Percentiles rank a stretch among this genome's conserved stretches.
Conservation (phyloP, 441 rosid genomes). For the Erysimum cheiri region DNA sequence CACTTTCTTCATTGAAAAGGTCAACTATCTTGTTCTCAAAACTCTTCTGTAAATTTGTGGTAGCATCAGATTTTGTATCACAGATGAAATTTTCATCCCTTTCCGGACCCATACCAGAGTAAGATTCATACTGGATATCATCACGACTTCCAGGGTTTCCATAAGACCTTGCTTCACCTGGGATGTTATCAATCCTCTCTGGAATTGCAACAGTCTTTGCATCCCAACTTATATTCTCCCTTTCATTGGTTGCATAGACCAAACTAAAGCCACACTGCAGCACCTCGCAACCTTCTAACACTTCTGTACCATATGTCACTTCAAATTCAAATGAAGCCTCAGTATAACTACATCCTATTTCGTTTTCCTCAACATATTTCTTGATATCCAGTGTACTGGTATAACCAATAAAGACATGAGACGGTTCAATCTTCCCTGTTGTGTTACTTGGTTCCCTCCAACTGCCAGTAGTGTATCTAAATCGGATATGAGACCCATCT, state of each 20-base stretch:
- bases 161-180: not conserved
- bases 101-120: no score
- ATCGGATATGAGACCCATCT: not conserved
- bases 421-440: not conserved
- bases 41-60: no score
- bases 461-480: not conserved
- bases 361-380: not conserved
- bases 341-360: not conserved
- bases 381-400: not conserved
- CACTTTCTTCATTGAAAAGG: no score
- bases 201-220: not conserved
- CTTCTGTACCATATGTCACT: constrained; percentile 6
- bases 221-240: not conserved
- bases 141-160: not conserved
- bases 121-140: constrained; percentile 14
- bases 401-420: constrained; percentile 30
- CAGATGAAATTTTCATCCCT: no score
- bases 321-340: not conserved
- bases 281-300: not conserved
- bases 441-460: not conserved
- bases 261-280: constrained; percentile 10
- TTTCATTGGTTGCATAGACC: constrained; percentile 1
- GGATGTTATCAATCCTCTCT: not conserved
- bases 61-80: no score
- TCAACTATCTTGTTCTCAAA: no score